Evolutionary conservation across 1,284 basidiomycete genomes (phyloP), one percentile per base, ranked within the genome.

Genomic region (Apiotrichum brassicae): DNA sequence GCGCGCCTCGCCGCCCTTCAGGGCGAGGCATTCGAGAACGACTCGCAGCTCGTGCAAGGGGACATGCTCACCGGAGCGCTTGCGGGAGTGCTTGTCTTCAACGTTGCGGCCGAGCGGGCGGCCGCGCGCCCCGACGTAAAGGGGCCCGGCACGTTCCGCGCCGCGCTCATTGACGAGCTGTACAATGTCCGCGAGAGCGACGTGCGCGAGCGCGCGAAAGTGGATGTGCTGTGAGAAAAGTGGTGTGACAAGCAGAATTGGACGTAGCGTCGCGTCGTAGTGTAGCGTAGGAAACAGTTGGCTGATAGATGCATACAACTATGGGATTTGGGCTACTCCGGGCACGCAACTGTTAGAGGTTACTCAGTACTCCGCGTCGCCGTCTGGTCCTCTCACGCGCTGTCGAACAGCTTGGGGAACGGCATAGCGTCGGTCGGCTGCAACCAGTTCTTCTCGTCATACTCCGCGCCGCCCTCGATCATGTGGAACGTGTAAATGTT

Each of bases 401-500:
- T 6, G 7, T 36, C 45, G 37, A 24, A 39, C 5, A 46, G 28
- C 1, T 12, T 6, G 20, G 42, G 37, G 72, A 94, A 94, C 0
- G 88, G 87, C 82, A 86, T 84, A 20, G 76, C 79, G 11, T 75
- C 60, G 1, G 87, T 89, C 1, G 91, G 89, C 66, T 95, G 90
- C 51, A 94, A 76, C 71, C 70, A 72, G 49, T 71, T 72, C 58
- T 63, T 63, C 50, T 69, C 64, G 49, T 75, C 73, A 40, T 72
- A 75, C 19, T 48, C 49, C 18, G 52, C 55, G 3, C 64, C 70
- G 8, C 73, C 71, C 41, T 76, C 76, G 36, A 77, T 77, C 70
- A 75, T 92, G 65, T 95, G 92, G 73, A 95, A 95, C 1, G 91
- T 94, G 68, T 94, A 95, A 32, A 90, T 90, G 62, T 87, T 88